Evolutionary conservation across 208 protist species (phyloP).

Genomic region (Strigomonas culicis): DNA sequence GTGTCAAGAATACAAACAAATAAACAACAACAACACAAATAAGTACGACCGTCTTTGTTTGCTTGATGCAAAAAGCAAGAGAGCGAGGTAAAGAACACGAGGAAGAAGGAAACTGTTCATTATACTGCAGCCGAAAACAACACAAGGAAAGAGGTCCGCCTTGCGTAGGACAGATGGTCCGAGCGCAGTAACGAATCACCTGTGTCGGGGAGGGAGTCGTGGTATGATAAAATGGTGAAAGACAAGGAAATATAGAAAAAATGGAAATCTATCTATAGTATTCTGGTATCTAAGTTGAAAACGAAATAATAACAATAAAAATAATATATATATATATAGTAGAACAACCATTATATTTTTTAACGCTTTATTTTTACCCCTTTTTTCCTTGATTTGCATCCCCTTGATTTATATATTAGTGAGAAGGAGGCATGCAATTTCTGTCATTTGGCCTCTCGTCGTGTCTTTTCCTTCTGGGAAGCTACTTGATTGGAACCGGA

Average conservation of each 20-base stretch:
- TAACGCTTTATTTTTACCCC: no score
- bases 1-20: background rate
- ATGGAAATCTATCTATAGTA: background rate
- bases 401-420: slow-evolving; percentile 9
- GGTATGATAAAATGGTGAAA: background rate
- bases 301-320: background rate
- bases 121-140: no score
- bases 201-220: no score
- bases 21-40: background rate
- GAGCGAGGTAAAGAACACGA: slow-evolving; percentile 7
- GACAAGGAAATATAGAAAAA: background rate
- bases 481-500: slow-evolving; percentile 55
- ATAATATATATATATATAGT: background rate
- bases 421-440: background rate
- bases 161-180: no score
- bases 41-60: background rate
- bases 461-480: background rate
- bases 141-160: no score
- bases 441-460: background rate
- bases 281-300: background rate
- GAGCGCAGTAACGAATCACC: no score
- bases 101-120: background rate
- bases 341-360: slow-evolving; percentile 5
- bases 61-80: background rate
- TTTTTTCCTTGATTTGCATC: no score